Conservation (phyloP, 2,329 filamentous ascomycete species). For the Chaetomium globosum region DNA sequence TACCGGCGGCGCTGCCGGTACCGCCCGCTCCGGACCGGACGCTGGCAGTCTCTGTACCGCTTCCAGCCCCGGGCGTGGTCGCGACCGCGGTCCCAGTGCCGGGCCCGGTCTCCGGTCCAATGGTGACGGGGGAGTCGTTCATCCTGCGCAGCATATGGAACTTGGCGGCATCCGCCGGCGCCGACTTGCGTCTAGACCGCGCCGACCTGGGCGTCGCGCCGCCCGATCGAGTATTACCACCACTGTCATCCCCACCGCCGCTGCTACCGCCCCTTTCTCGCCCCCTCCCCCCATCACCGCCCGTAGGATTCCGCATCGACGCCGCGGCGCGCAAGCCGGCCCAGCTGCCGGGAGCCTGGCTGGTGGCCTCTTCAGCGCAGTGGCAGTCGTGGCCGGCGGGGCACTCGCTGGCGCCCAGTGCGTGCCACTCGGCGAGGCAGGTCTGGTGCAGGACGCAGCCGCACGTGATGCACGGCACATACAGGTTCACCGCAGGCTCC, state of each 20-base stretch:
- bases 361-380: constrained; percentile 59
- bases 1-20: background rate
- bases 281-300: constrained; percentile 9
- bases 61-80: background rate
- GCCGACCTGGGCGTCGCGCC: constrained; percentile 4
- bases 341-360: constrained; percentile 64
- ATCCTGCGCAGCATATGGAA: constrained; percentile 24
- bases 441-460: constrained; percentile 63
- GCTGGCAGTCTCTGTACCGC: background rate
- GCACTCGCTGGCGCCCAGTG: constrained; percentile 58
- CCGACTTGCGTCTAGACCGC: constrained; percentile 36
- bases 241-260: background rate
- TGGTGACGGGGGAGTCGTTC: background rate
- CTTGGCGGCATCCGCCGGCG: constrained; percentile 35
- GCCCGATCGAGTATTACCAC: background rate
- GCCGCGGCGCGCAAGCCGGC: constrained; percentile 54
- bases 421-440: constrained; percentile 63
- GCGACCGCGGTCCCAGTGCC: background rate
- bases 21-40: background rate
- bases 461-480: constrained; percentile 63
- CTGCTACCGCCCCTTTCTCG: constrained; percentile 1
- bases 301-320: constrained; percentile 36
- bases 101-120: background rate
- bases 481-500: constrained; percentile 62
- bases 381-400: constrained; percentile 67